Conservation (phyloP, 805 yeast species). For the Nakazawaea ernobii region DNA sequence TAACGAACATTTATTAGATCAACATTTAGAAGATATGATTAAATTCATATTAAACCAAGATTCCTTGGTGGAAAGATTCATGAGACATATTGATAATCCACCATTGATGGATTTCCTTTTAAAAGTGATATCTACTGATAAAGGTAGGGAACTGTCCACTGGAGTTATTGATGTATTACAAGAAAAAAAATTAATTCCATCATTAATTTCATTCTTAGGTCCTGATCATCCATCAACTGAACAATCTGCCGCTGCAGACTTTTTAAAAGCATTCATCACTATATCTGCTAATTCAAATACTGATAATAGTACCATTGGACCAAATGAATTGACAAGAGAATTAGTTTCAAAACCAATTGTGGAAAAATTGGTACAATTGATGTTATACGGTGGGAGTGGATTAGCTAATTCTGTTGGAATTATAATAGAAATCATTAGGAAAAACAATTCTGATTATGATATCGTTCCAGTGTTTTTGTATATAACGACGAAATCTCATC, state of each 20-base stretch:
- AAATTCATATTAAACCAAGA: constrained; percentile 66
- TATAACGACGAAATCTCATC: constrained; percentile 80
- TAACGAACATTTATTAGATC: constrained; percentile 83
- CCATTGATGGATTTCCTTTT: constrained; percentile 89
- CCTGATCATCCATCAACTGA: constrained; percentile 64
- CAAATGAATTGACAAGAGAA: constrained; percentile 89
- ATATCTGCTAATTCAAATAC: constrained; percentile 91
- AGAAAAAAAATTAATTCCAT: constrained; percentile 67
- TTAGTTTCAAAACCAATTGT: constrained; percentile 73
- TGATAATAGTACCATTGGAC: constrained; percentile 90
- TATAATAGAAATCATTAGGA: constrained; percentile 87
- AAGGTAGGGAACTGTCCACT: constrained; percentile 72
- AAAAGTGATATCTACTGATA: constrained; percentile 88
- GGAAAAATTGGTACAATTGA: constrained; percentile 61
- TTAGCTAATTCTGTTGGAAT: constrained; percentile 93
- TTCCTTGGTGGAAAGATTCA: constrained; percentile 69
- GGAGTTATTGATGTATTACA: constrained; percentile 77
- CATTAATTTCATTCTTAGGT: constrained; percentile 62
- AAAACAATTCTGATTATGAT: constrained; percentile 95
- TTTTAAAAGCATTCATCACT: constrained; percentile 87
- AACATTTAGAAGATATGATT: constrained; percentile 75
- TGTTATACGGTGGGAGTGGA: constrained; percentile 82
- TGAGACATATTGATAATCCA: constrained; percentile 86
- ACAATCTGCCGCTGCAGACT: constrained; percentile 94
- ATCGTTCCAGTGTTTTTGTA: constrained; percentile 78